phyloP scores from a whole-genome alignment of 176 grass and related monocot species.

The Ananas comosus region DNA sequence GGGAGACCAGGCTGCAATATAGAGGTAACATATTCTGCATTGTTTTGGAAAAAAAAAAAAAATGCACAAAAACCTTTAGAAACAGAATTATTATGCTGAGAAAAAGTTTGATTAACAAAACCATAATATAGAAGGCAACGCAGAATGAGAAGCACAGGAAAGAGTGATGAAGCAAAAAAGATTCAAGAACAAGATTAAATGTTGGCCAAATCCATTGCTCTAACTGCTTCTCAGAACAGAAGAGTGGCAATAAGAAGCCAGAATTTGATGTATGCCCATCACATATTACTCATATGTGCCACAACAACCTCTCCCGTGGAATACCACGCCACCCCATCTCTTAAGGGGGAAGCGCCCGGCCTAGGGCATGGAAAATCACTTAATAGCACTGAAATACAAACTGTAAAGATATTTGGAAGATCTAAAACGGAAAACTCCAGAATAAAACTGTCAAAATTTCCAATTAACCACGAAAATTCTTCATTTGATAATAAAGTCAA shows the following conservation, averaged over 20 bases:
- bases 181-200: neutral
- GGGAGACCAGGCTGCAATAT: too few relatives aligned
- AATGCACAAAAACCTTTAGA: too few relatives aligned
- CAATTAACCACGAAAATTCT: neutral
- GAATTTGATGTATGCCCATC: constrained; percentile 65
- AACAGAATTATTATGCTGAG: too few relatives aligned
- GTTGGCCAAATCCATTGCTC: constrained; percentile 9
- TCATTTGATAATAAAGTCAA: neutral
- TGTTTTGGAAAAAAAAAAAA: too few relatives aligned
- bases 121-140: neutral
- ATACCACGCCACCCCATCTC: constrained; percentile 45
- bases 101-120: neutral
- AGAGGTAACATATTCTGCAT: too few relatives aligned
- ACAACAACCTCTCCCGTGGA: constrained; percentile 57
- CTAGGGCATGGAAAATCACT: constrained; percentile 33
- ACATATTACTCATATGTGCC: constrained; percentile 52
- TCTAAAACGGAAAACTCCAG: neutral
- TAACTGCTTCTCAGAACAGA: constrained; percentile 18
- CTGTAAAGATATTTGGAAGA: neutral
- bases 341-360: constrained; percentile 28
- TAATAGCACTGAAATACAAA: neutral
- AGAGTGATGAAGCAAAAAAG: neutral
- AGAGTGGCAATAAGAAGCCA: constrained; percentile 25
- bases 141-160: neutral
- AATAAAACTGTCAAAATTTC: neutral